Conservation (phyloP, 108 stramenopile genomes). For the Skeletonema costatum region DNA sequence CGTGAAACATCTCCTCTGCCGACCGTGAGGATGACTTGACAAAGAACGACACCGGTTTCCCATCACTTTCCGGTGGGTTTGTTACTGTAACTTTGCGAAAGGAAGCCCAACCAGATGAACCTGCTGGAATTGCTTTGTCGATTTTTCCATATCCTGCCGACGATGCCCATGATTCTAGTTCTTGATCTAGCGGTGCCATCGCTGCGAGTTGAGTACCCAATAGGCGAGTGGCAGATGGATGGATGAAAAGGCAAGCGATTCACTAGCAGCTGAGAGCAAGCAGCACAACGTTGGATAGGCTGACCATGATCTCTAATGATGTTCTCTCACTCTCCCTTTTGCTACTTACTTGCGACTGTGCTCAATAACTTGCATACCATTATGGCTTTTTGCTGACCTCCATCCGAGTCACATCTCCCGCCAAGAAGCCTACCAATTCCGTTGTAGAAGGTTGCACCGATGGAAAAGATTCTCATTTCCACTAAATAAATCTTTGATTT, state of each 20-base stretch:
- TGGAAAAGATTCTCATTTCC: too few species aligned
- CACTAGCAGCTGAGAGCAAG: not conserved
- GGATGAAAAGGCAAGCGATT: not conserved
- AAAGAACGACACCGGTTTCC: conserved; percentile 44
- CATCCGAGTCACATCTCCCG: not conserved
- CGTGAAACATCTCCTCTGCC: conserved; percentile 50
- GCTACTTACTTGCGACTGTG: too few species aligned
- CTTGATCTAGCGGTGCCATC: conserved; percentile 35
- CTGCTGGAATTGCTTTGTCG: conserved; percentile 33
- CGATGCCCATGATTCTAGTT: conserved; percentile 33
- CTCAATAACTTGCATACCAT: too few species aligned
- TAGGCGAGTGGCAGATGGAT: not conserved
- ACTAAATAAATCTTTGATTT: too few species aligned
- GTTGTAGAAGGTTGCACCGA: not conserved
- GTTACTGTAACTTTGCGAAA: conserved; percentile 50
- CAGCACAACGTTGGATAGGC: not conserved
- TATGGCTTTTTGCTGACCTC: too few species aligned
- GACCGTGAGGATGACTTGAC: conserved; percentile 49
- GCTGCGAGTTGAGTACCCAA: not conserved
- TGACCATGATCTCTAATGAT: not conserved
- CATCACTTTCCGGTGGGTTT: conserved; percentile 27
- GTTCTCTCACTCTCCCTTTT: too few species aligned
- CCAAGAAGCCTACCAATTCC: not conserved
- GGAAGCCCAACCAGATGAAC: conserved; percentile 57
- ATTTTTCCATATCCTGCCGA: conserved; percentile 42